Evolutionary conservation across 2,329 filamentous ascomycete genomes (phyloP), one percentile per base, ranked within the genome.

Genomic region (Ophiocordyceps camponoti-saundersi): DNA sequence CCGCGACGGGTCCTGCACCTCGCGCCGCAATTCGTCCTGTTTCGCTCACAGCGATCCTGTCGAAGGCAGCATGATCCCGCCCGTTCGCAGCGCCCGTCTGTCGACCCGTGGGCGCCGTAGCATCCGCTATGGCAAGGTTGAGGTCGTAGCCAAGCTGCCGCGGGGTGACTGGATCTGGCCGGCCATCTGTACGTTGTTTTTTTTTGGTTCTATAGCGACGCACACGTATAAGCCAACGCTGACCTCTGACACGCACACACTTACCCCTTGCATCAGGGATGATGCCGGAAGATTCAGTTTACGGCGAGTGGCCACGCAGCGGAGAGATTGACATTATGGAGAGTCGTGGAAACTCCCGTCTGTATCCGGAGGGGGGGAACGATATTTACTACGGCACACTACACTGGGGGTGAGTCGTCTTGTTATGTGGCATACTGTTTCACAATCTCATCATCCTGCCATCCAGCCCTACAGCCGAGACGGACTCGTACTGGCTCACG

Each of bases 311-410:
- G 72, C 72, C 72, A 8, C 57, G 59, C 23, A 68, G 65, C 48
- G 72, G 72, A 22, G 72, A 75, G 53, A 75, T 75, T 47, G 72
- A 76, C 55, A 70, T 75, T 41, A 62, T 65, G 50, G 70, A 73
- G 56, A 59, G 61, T 30, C 61, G 70, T 29, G 72, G 72, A 43
- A 53, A 53, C 30, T 44, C 48, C 20, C 52, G 46, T 12, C 20
- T 74, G 26, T 67, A 68, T 52, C 47, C 55, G 36, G 55, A 61
- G 21, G 69, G 69, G 21, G 69, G 70, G 16, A 61, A 65, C 30
- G 63, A 73, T 51, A 57, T 61, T 10, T 60, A 65, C 49, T 65
- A 61, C 44, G 62, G 64, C 44, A 64, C 70, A 3, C 53, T 72
- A 20, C 71, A 73, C 53, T 73, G 70, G 70, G 71, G 68, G 34